Base-by-base conservation (phyloP, 805 yeast species). In the Cyberlindnera misumaiensis region DNA sequence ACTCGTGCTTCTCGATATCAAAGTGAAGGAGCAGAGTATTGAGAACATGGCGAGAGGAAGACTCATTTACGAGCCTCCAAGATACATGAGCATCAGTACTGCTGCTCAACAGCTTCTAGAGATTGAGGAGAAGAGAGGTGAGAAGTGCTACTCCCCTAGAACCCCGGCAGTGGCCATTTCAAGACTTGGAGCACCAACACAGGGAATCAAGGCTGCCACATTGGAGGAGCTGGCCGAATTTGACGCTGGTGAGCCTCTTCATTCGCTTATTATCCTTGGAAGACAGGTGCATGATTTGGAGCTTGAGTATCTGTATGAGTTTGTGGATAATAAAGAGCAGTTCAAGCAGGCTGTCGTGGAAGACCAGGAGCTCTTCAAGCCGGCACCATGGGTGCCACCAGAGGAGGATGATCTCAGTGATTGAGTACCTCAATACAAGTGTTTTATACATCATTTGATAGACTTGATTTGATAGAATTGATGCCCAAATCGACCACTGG, bases 91-190 rank as follows among this genome's bases (percentile, higher is more conserved):
- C 45, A 88, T 93, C 47, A 75, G 81, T 38, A 86, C 94, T 34
- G 95, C 96, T 43, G 89, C 95, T 29, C 71, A 73, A 42, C 97
- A 90, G 61, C 66, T 90, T 49, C 63, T 90, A 37, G 97, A 93
- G 60, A 75, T 89, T 43, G 97, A 90, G 64, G 90, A 83, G 52
- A 59, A 61, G 30, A 76, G 94, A 59, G 65, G 72, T 13, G 88
- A 86, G 53, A 61, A 73, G 44, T 95, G 94, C 10, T 90, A 90
- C 60, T 78, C 89, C 5, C 78, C 82, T 35, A 69, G 81, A 35
- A 89, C 97, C 1, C 97, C 97, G 13, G 90, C 95, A 55, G 88
- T 90, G 27, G 95, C 97, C 2, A 80, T 90, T 20, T 85, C 96
- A 15, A 76, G 98, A 56, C 63, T 90, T 29, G 98, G 98, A 2